Base-by-base conservation (phyloP, 208 protist species). In the Tritrichomonas foetus region DNA sequence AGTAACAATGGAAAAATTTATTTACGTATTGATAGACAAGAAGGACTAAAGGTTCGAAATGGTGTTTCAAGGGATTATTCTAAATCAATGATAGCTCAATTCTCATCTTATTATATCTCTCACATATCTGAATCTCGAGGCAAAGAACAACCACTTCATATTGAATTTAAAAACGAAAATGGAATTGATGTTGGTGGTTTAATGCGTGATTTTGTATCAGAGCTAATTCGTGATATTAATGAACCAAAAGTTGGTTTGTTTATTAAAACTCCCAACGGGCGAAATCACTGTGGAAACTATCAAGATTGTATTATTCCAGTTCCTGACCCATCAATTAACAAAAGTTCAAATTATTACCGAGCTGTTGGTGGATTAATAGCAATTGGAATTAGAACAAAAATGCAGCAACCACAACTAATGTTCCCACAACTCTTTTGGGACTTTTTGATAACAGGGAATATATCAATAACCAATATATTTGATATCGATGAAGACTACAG, bases 121-220 rank as follows among this genome's bases (percentile, higher is more conserved):
- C 47, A 41, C 16, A n/a, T 5, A 5, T n/a, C 25, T n/a, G 41
- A 30, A 14, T 89, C 57, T n/a, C 53, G 41, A 39, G 33, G 27
- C 22, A 1, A 16, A 39, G 25, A 5, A 33, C 14, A 89, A 20
- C 78, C 78, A 39, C 57, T 89, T 47, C 47, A 89, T 57, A n/a
- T 89, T 39, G 14, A 1, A 33, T 89, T 61, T n/a, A 20, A 14
- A 33, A 36, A 36, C 5, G 78, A 89, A 57, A 57, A 61, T 22
- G 78, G 78, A 27, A 89, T 89, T 11, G 78, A 89, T 89, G 44
- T 16, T n/a, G 78, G 78, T 39, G 78, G 78, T 13, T 39, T 89
- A 20, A 53, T 41, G 9, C 41, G 78, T 16, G 78, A 89, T 39
- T 57, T 89, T 20, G 78, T n/a, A 13, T 33, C 47, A 39, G 78